Percentiles rank a stretch among this genome's conserved stretches.
These are phyloP conservation scores for Ailanthus altissimus DNA, from an alignment of 345 rosid species.

Conservation along the genomic window DNA sequence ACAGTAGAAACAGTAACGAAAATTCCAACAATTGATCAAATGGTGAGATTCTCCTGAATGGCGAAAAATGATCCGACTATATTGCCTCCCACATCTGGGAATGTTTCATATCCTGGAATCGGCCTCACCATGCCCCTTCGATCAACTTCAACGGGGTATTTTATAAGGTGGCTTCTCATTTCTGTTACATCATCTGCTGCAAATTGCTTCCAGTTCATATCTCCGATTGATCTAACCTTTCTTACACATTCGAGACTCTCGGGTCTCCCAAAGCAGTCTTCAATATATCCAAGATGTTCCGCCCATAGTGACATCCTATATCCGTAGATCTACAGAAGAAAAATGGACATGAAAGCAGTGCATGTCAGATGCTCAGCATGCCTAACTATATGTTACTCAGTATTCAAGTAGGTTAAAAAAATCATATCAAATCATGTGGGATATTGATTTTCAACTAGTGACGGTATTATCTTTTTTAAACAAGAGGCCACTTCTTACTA, in stretches of 20 bases:
- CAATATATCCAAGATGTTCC: slow-evolving; percentile 69
- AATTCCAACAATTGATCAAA: slow-evolving; percentile 31
- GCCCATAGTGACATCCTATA: slow-evolving; percentile 98
- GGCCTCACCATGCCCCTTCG: slow-evolving; percentile 81
- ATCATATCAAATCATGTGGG: background rate
- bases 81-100: slow-evolving; percentile 90
- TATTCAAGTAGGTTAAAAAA: background rate
- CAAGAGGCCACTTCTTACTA: background rate
- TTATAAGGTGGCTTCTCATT: slow-evolving; percentile 84
- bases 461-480: too few relatives aligned
- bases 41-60: slow-evolving; percentile 88
- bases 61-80: slow-evolving; percentile 75
- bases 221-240: slow-evolving; percentile 56
- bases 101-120: slow-evolving; percentile 60
- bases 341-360: background rate
- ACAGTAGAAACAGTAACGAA: background rate
- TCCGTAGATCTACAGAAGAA: slow-evolving; percentile 61
- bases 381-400: background rate
- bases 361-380: background rate
- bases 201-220: slow-evolving; percentile 73
- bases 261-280: slow-evolving; percentile 61
- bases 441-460: background rate
- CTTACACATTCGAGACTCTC: slow-evolving; percentile 85
- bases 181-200: slow-evolving; percentile 63
- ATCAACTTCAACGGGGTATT: slow-evolving; percentile 85